Evolutionary conservation across 805 yeast genomes (phyloP), one percentile per base, ranked within the genome.

Genomic region (Cephaloascus fragrans): DNA sequence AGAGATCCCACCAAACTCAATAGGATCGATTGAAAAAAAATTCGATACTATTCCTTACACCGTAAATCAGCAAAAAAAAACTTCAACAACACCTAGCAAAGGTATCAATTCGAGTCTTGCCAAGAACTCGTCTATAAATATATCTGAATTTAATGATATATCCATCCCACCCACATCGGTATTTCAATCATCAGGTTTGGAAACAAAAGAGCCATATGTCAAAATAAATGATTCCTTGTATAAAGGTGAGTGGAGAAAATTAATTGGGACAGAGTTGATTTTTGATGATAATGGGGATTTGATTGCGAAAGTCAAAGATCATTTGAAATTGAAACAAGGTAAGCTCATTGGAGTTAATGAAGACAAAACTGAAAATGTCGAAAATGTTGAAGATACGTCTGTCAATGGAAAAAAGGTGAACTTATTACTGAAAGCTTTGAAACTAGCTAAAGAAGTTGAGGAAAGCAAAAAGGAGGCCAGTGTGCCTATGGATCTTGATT

Each of bases 171-270:
- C 36, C 10, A 34, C 35, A 17, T 38, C 41, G 14, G n/a, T 37
- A n/a, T 46, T 82, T 18, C 77, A 76, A 43, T 53, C 72, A 12
- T 67, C 81, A 15, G 84, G 82, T 0, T 51, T 82, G 19, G 74
- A 77, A 17, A 60, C 69, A 10, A 64, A 67, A 17, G 58, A 59
- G 26, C 88, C 89, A 4, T 51, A 79, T 17, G 65, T 80, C 34
- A 76, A 73, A 47, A 60, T 77, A 12, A 80, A 81, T 32, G 69
- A 71, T 38, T 65, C 71, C 31, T 57, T 85, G 3, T 86, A 77
- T 53, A 75, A 77, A 55, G 93, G 95, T 2, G 61, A 67, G 18
- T 89, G 97, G 96, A 67, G 71, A 34, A 73, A 73, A 39, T 57
- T 86, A 3, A 80, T 85, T 1, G 97, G 97, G 0, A 83, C 94